Evolutionary conservation across 208 protist genomes (phyloP), one percentile per base, ranked within the genome.

Genomic region (Leishmania tarentolae): DNA sequence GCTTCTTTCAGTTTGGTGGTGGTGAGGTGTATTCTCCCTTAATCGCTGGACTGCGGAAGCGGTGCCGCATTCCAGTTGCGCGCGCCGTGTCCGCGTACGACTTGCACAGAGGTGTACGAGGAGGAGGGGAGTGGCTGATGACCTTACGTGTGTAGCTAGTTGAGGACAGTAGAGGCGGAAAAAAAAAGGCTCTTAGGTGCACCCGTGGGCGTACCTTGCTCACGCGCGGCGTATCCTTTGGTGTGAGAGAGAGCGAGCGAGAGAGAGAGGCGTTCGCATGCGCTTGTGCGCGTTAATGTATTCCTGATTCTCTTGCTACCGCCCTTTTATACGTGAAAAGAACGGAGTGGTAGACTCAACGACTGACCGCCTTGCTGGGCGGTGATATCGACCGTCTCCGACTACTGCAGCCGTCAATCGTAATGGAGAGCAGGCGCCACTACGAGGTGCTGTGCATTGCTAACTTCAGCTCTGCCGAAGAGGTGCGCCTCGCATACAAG

Each of bases 401-500:
- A 11, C 24, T 37, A 24, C 42, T 37, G 44, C 24, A 19, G 6
- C 24, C 24, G 28, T 11, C 53, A 46, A 28, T 73, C 11, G 37
- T 50, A 24, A 77, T 77, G 72, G 76, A 79, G n/a, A 73, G 76
- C 42, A 21, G 68, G 46, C 86, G 87, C 19, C 85, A 94, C 31
- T 99, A 99, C 76, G 89, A 96, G 70, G 88, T 97, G 7, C 79
- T 99, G 5, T 85, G 91, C 66, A 84, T 99, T 31, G 61, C 87
- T 44, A 83, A 95, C 80, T 97, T 97, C 81, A 98, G 97, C 57
- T 82, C 84, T 37, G 76, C 83, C 35, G 92, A 95, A 17, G 93
- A 97, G 69, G 96, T 99, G 40, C 98, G 98, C 19, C 89, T 86
- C 44, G 96, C 95, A 17, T 99, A 99, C 87, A 96, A 97, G 68